phyloP scores from a whole-genome alignment of 176 grass and related monocot genomes.

The Oryza nivara region DNA sequence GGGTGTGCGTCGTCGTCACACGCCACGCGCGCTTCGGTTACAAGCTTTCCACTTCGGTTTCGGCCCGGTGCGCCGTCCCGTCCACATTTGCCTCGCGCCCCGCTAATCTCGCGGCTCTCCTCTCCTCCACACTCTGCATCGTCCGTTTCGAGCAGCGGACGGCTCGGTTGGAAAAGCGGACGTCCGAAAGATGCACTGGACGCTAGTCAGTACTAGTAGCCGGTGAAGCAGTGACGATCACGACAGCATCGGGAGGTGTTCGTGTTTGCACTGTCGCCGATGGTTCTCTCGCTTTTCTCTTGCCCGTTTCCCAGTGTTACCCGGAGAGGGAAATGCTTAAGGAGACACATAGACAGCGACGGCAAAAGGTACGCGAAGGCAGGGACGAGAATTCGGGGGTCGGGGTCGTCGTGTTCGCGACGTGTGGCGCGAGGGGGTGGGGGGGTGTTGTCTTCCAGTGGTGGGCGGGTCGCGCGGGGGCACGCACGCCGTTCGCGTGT shows the following conservation, averaged over 20 bases:
- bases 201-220: background rate
- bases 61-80: slow-evolving; percentile 10
- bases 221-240: background rate
- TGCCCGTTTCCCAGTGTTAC: background rate
- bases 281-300: background rate
- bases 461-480: background rate
- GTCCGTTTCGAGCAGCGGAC: background rate
- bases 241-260: background rate
- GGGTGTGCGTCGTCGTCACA: slow-evolving; percentile 14
- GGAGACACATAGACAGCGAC: too few relatives aligned
- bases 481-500: slow-evolving; percentile 18
- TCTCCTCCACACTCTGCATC: background rate
- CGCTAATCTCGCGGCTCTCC: background rate
- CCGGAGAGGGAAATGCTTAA: background rate
- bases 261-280: background rate
- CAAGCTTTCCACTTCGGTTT: slow-evolving; percentile 33
- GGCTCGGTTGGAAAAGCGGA: background rate
- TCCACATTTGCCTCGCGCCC: background rate
- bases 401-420: background rate
- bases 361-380: background rate
- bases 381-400: background rate
- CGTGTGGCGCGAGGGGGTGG: background rate
- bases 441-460: background rate
- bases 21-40: slow-evolving; percentile 16
- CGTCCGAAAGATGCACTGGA: background rate